Conservation (phyloP, 352 stramenopile species). For the Phytophthora sojae region DNA sequence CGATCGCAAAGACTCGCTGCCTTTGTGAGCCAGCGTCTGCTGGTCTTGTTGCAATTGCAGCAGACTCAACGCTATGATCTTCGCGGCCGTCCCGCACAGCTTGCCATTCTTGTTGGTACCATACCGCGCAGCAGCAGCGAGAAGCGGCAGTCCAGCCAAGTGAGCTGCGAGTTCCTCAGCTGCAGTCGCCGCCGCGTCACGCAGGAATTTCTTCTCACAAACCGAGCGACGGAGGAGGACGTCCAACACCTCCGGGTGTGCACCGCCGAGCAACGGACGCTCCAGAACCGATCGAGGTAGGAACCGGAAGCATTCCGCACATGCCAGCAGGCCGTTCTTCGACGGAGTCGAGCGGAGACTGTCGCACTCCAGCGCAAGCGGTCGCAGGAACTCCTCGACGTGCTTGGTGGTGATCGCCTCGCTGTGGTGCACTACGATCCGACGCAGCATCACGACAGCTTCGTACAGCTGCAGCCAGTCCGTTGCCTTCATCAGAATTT, state of each 20-base stretch:
- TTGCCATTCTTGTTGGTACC: constrained; percentile 71
- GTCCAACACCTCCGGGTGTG: constrained; percentile 49
- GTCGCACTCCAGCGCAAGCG: constrained; percentile 54
- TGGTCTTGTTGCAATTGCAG: constrained; percentile 32
- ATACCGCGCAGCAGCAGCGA: constrained; percentile 48
- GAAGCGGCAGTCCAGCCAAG: constrained; percentile 50
- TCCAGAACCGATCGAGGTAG: constrained; percentile 33
- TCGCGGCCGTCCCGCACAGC: constrained; percentile 56
- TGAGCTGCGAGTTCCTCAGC: constrained; percentile 49
- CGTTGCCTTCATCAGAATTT: constrained; percentile 30
- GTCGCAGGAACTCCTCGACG: constrained; percentile 38
- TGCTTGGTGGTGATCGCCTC: constrained; percentile 32
- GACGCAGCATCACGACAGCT: constrained; percentile 58
- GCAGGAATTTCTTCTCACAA: constrained; percentile 81
- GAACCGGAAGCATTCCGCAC: constrained; percentile 67
- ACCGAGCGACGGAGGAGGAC: constrained; percentile 65
- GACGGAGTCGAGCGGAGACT: constrained; percentile 72
- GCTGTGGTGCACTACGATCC: constrained; percentile 64
- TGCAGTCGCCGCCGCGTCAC: constrained; percentile 57
- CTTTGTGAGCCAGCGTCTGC: constrained; percentile 11
- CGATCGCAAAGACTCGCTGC: constrained; percentile 16
- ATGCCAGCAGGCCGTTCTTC: constrained; percentile 76
- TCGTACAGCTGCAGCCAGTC: constrained; percentile 78
- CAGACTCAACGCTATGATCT: constrained; percentile 49
- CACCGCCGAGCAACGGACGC: constrained; percentile 27